phyloP scores from a whole-genome alignment of 2,329 filamentous ascomycete species.

The Aspergillus bombycis region DNA sequence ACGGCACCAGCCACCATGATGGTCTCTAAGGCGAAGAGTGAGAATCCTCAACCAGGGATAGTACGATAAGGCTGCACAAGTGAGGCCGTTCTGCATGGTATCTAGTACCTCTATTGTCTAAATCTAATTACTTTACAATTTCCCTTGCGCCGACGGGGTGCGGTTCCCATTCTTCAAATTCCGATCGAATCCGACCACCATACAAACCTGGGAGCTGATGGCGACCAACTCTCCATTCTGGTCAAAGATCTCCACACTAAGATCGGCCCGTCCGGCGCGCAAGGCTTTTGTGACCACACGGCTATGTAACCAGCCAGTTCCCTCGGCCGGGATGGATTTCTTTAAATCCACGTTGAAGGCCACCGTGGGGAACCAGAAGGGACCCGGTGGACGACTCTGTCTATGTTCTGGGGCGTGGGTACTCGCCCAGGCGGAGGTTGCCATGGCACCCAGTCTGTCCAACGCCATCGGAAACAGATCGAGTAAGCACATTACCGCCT shows the following conservation, averaged over 20 bases:
- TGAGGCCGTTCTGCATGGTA: no score
- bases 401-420: not conserved
- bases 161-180: not conserved
- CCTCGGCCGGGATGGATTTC: not conserved
- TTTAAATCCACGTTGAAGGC: conserved; percentile 7
- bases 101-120: not conserved
- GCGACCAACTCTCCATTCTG: conserved; percentile 6
- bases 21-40: no score
- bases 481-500: conserved; percentile 1
- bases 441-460: conserved; percentile 1
- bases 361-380: conserved; percentile 8
- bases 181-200: not conserved
- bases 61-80: no score
- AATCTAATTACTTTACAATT: not conserved
- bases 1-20: no score
- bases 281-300: conserved; percentile 1
- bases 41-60: no score
- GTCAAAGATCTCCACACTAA: conserved; percentile 5
- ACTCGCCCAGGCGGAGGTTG: not conserved
- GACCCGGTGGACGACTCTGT: not conserved
- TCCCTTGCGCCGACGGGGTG: not conserved
- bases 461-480: conserved; percentile 9
- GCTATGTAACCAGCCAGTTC: conserved; percentile 4
- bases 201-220: not conserved
- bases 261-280: conserved; percentile 5